Evolutionary conservation across 2,329 filamentous ascomycete species (phyloP).

Genomic region (Paraphoma sp.): DNA sequence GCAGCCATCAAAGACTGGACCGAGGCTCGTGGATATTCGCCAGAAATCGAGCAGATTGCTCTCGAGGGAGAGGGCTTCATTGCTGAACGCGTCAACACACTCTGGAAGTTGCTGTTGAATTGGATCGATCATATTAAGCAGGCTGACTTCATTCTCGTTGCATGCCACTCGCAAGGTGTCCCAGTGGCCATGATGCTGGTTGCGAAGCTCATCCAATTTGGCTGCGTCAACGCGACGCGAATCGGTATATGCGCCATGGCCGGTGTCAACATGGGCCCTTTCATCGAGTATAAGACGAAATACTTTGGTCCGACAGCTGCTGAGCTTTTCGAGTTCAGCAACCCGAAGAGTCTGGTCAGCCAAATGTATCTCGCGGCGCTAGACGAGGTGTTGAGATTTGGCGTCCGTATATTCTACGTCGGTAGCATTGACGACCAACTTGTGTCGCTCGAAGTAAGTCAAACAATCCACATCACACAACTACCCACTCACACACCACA

Average conservation of each 20-base stretch:
- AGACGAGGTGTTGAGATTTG: slow-evolving; percentile 75
- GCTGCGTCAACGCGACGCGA: slow-evolving; percentile 73
- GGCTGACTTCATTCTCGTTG: slow-evolving; percentile 90
- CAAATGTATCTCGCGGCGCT: slow-evolving; percentile 80
- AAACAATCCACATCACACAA: too few species aligned
- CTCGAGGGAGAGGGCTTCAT: slow-evolving; percentile 96
- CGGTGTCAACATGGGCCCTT: slow-evolving; percentile 91
- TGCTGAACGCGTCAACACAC: slow-evolving; percentile 82
- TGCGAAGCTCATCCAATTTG: slow-evolving; percentile 89
- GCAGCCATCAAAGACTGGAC: slow-evolving; percentile 85
- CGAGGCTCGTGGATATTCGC: slow-evolving; percentile 68
- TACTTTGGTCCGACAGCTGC: slow-evolving; percentile 90
- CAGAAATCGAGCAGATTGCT: slow-evolving; percentile 91
- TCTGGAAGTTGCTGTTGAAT: slow-evolving; percentile 94
- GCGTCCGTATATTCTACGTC: slow-evolving; percentile 83
- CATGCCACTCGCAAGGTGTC: slow-evolving; percentile 94
- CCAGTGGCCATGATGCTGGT: slow-evolving; percentile 92
- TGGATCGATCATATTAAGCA: slow-evolving; percentile 90
- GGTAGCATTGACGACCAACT: slow-evolving; percentile 97
- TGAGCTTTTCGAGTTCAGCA: slow-evolving; percentile 92
- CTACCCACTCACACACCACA: slow-evolving; percentile 58
- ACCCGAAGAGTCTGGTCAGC: slow-evolving; percentile 80
- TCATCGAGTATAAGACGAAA: slow-evolving; percentile 87
- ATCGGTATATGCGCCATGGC: slow-evolving; percentile 90
- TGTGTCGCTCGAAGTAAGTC: slow-evolving; percentile 81